These are phyloP conservation scores for Murraya koenigii DNA, from an alignment of 345 rosid genomes.

Conservation along the genomic window DNA sequence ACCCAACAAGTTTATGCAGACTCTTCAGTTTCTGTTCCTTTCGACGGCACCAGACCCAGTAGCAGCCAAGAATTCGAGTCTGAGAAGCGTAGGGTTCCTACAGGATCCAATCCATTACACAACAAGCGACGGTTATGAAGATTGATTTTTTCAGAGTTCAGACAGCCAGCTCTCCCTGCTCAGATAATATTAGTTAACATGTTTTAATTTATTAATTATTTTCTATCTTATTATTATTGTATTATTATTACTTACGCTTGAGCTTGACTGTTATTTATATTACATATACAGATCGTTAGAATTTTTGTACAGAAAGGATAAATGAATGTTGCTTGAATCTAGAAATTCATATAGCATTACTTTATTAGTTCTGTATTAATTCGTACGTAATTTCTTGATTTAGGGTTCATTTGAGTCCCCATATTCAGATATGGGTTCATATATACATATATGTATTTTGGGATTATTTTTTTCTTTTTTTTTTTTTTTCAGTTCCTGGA, in stretches of 20 bases:
- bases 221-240: not conserved
- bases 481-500: not conserved
- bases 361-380: not conserved
- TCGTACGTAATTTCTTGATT: not conserved
- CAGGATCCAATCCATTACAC: constrained; percentile 27
- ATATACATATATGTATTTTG: not conserved
- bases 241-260: not conserved
- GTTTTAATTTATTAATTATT: not conserved
- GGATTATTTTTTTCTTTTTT: too few relatives aligned
- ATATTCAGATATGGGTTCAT: not conserved
- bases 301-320: constrained; percentile 10
- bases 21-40: not conserved
- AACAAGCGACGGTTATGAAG: constrained; percentile 10
- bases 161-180: not conserved
- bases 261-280: not conserved
- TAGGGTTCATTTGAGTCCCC: not conserved
- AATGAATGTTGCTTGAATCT: not conserved
- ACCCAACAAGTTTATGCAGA: not conserved
- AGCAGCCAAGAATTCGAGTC: not conserved
- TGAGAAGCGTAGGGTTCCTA: constrained; percentile 23
- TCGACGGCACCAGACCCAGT: not conserved
- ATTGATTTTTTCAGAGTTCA: not conserved
- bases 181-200: not conserved
- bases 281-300: not conserved
- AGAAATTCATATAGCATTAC: not conserved